Conservation (phyloP, 768 basidiomycete genomes). For the Auriscalpium orientale region DNA sequence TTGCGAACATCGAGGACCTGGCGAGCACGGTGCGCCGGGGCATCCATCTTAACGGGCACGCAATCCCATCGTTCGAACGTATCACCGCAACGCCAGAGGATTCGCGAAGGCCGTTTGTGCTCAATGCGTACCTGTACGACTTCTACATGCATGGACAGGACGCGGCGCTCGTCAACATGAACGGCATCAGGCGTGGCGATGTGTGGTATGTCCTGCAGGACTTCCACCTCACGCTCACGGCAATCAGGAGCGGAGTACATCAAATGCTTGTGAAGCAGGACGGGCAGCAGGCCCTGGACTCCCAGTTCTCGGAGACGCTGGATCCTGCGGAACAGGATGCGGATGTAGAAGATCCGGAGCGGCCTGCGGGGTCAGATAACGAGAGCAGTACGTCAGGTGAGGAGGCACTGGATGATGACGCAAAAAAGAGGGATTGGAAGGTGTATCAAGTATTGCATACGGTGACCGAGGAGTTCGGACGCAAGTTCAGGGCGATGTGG, state of each 20-base stretch:
- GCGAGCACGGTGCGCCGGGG: constrained; percentile 42
- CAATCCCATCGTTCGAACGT: constrained; percentile 46
- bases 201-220: constrained; percentile 61
- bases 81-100: constrained; percentile 20
- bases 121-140: constrained; percentile 64
- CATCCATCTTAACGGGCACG: constrained; percentile 48
- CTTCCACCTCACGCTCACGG: constrained; percentile 43
- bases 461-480: constrained; percentile 42
- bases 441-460: constrained; percentile 43
- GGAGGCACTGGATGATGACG: constrained; percentile 31
- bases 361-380: constrained; percentile 14
- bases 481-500: constrained; percentile 60
- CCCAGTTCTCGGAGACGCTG: constrained; percentile 19
- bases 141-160: constrained; percentile 63
- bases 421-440: constrained; percentile 39
- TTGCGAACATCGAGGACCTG: constrained; percentile 44
- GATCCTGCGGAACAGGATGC: constrained; percentile 23
- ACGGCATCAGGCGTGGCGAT: constrained; percentile 53
- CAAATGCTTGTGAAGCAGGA: constrained; percentile 31
- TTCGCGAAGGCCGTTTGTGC: constrained; percentile 22
- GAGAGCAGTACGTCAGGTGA: constrained; percentile 12
- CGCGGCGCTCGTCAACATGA: constrained; percentile 38
- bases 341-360: constrained; percentile 17
- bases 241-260: constrained; percentile 43
- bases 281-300: constrained; percentile 1